phyloP scores from a whole-genome alignment of 2,329 filamentous ascomycete genomes.

The Fusarium aywerte region DNA sequence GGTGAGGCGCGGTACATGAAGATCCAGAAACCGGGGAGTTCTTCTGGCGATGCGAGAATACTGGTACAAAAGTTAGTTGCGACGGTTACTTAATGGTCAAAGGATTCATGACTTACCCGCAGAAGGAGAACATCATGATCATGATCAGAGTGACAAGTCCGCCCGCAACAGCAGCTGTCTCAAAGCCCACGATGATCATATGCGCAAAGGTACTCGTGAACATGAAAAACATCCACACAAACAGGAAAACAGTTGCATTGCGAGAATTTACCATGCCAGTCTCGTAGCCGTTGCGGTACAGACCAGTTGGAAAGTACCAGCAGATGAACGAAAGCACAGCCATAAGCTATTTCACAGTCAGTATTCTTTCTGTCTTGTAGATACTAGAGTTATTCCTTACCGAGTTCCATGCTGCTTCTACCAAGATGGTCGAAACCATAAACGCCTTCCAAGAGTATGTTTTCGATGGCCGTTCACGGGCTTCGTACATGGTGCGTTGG shows the following conservation, averaged over 20 bases:
- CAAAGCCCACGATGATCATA: constrained; percentile 71
- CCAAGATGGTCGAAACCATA: constrained; percentile 68
- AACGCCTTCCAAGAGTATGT: constrained; percentile 76
- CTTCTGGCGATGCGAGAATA: constrained; percentile 69
- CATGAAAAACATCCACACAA: constrained; percentile 71
- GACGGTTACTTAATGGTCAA: fast-evolving
- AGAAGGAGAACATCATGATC: constrained; percentile 71
- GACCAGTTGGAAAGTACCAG: constrained; percentile 76
- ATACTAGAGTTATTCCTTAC: constrained; percentile 52
- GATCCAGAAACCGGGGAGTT: constrained; percentile 79
- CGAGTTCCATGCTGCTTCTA: constrained; percentile 75
- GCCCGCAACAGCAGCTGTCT: constrained; percentile 70
- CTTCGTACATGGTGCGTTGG: constrained; percentile 76
- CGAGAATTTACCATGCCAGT: constrained; percentile 59
- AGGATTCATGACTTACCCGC: constrained; percentile 65
- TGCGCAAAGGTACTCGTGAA: constrained; percentile 74
- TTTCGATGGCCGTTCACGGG: constrained; percentile 73
- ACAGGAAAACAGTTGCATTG: constrained; percentile 71
- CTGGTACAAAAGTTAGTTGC: constrained; percentile 47
- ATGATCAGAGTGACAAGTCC: constrained; percentile 73
- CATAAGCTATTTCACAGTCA: constrained; percentile 42
- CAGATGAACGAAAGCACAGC: constrained; percentile 68
- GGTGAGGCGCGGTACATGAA: constrained; percentile 81
- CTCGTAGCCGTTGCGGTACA: constrained; percentile 67
- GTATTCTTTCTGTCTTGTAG: neutral